A percentile compares a stretch with the other conserved stretches of the same genome.
These are phyloP conservation scores for Dalbergia cultrata DNA, from an alignment of 306 rosid genomes.

Conservation along the genomic window DNA sequence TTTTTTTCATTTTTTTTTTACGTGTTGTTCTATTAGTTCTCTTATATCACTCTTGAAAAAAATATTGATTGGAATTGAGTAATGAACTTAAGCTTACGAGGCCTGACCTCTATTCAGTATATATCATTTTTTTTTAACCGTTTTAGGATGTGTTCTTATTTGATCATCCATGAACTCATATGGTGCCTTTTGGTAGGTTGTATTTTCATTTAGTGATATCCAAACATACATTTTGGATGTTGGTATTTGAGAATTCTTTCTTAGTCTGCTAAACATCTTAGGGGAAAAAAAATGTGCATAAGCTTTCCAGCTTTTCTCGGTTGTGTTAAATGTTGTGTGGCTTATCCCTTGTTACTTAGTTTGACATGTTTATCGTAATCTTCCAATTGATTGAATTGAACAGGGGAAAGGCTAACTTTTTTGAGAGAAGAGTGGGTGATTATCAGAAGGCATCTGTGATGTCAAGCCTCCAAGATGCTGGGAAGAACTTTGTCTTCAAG, in stretches of 20 bases:
- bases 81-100: slow-evolving; percentile 25
- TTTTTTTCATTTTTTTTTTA: not conserved
- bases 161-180: not conserved
- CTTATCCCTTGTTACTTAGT: not conserved
- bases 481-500: slow-evolving; percentile 80
- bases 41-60: not conserved
- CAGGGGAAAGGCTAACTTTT: slow-evolving; percentile 97
- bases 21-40: no score
- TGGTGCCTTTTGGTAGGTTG: slow-evolving; percentile 1
- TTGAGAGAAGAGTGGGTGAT: slow-evolving; percentile 92
- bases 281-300: not conserved
- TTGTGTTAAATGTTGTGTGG: slow-evolving; percentile 6
- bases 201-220: not conserved
- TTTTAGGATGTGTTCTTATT: slow-evolving; percentile 11
- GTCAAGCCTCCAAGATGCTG: slow-evolving; percentile 83
- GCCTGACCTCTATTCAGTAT: not conserved
- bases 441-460: slow-evolving; percentile 96
- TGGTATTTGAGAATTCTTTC: not conserved
- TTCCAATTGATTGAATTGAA: slow-evolving; percentile 39
- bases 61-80: not conserved
- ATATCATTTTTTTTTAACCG: not conserved
- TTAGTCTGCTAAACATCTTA: not conserved
- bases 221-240: slow-evolving; percentile 1
- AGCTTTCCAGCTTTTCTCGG: slow-evolving; percentile 8
- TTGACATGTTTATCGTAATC: slow-evolving; percentile 28